These are phyloP conservation scores for Extremus antarcticus DNA, from an alignment of 495 filamentous ascomycete genomes.

Conservation along the genomic window DNA sequence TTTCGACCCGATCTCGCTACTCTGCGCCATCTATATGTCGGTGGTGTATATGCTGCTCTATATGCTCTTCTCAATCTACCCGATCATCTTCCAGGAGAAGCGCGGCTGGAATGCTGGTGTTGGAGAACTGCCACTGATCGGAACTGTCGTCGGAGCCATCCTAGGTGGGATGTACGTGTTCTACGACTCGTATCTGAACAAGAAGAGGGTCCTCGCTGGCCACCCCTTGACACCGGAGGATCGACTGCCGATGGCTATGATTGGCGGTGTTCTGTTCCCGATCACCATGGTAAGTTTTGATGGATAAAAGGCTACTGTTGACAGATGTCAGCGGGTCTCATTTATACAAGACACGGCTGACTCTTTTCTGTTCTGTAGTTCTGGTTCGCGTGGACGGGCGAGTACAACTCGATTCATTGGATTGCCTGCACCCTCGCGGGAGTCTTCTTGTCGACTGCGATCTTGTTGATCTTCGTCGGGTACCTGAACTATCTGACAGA, in stretches of 20 bases:
- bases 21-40: constrained; percentile 41
- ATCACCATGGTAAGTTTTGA: constrained; percentile 6
- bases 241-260: constrained; percentile 34
- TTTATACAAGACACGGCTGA: too few species aligned
- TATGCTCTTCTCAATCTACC: constrained; percentile 46
- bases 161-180: constrained; percentile 35
- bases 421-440: constrained; percentile 37
- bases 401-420: constrained; percentile 35
- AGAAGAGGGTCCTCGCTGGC: constrained; percentile 19
- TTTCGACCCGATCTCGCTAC: constrained; percentile 35
- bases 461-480: constrained; percentile 17
- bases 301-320: too few species aligned
- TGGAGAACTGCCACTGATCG: constrained; percentile 43
- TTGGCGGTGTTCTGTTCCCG: constrained; percentile 43
- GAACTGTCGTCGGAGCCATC: constrained; percentile 38
- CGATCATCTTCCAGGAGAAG: constrained; percentile 45
- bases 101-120: constrained; percentile 43
- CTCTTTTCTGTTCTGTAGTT: too few species aligned
- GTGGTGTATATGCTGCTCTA: constrained; percentile 48
- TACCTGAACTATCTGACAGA: constrained; percentile 26
- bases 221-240: constrained; percentile 23
- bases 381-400: constrained; percentile 45
- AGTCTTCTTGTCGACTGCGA: constrained; percentile 15
- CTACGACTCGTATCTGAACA: not conserved
- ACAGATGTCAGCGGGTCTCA: too few species aligned